phyloP scores from a whole-genome alignment of 306 rosid genomes.

The Dalbergia cultrata region DNA sequence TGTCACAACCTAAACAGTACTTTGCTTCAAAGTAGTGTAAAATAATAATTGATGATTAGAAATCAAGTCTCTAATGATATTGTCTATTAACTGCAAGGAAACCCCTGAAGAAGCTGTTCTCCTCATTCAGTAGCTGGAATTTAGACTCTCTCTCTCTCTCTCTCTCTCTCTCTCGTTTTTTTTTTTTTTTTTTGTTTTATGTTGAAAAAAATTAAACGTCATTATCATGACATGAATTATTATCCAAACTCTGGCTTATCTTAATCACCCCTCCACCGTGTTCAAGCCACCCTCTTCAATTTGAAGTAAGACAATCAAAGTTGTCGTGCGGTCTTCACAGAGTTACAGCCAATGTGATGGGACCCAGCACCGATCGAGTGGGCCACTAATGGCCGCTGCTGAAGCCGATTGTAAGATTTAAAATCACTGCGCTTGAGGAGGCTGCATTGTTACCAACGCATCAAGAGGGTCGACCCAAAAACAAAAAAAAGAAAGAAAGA shows the following conservation, averaged over 20 bases:
- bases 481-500: too few species aligned
- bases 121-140: not conserved
- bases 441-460: too few species aligned
- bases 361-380: constrained; percentile 24
- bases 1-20: not conserved
- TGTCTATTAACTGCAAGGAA: not conserved
- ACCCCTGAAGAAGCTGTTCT: not conserved
- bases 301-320: constrained; percentile 10
- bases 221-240: constrained; percentile 21
- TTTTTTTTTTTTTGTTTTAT: not conserved
- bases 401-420: not conserved
- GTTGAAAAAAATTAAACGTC: not conserved
- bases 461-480: too few species aligned
- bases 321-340: not conserved
- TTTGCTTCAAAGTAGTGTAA: too few species aligned
- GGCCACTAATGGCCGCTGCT: not conserved
- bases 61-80: constrained; percentile 10
- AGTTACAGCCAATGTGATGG: not conserved
- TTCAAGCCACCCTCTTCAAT: not conserved
- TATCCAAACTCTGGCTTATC: constrained; percentile 8
- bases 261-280: not conserved
- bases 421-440: too few species aligned
- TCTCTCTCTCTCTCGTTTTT: too few species aligned
- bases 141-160: not conserved
- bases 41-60: constrained; percentile 21